phyloP scores from a whole-genome alignment of 768 basidiomycete genomes.

The Boletus fagicola region DNA sequence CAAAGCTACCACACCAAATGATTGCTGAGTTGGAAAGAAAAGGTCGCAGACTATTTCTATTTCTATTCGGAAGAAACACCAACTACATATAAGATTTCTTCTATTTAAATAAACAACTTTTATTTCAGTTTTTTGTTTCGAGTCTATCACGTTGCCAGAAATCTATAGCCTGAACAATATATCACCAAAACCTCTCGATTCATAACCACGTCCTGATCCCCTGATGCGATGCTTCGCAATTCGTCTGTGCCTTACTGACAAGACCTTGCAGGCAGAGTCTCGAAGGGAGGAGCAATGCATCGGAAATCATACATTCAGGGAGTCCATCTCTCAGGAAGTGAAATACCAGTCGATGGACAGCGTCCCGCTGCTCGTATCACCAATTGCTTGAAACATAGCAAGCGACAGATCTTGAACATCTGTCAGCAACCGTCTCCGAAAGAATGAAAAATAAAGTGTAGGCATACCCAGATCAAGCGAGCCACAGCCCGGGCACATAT shows the following conservation, averaged over 20 bases:
- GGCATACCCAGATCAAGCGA: slow-evolving; percentile 51
- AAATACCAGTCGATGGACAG: no score
- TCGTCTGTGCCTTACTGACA: slow-evolving; percentile 9
- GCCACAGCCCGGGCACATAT: slow-evolving; percentile 53
- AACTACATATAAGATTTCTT: not conserved
- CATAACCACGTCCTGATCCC: slow-evolving; percentile 20
- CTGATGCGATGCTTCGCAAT: slow-evolving; percentile 11
- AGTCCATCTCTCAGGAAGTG: slow-evolving; percentile 29
- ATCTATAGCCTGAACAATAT: slow-evolving; percentile 21
- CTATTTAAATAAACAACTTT: no score
- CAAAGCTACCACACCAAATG: not conserved
- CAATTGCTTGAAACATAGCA: no score
- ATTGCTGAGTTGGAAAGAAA: not conserved
- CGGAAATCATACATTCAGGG: slow-evolving; percentile 18
- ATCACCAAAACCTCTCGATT: slow-evolving; percentile 11
- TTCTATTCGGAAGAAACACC: not conserved
- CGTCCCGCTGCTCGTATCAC: no score
- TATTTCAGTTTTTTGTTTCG: no score
- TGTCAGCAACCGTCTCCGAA: not conserved
- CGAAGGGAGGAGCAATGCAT: not conserved
- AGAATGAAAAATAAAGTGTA: not conserved
- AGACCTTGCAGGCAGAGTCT: slow-evolving; percentile 7
- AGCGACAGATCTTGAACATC: slow-evolving; percentile 42
- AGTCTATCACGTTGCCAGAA: slow-evolving; percentile 7
- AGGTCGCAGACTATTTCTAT: not conserved